These are phyloP conservation scores for Flaveria robusta DNA, from an alignment of 129 eudicot species.

Conservation along the genomic window DNA sequence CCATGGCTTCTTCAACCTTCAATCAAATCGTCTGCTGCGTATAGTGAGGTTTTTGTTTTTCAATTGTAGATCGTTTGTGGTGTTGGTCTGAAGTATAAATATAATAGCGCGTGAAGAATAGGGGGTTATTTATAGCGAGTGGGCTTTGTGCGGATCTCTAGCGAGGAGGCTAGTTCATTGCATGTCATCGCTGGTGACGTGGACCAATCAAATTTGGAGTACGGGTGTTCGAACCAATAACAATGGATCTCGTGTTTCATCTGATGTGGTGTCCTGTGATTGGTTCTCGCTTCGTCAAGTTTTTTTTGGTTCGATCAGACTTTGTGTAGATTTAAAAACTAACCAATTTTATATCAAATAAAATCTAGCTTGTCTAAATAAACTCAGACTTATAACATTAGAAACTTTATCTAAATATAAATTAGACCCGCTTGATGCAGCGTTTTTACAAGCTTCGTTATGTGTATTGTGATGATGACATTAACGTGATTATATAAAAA, in stretches of 20 bases:
- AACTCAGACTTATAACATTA: too few species aligned
- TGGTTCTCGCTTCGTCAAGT: conserved; percentile 13
- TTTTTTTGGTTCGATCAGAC: neutral
- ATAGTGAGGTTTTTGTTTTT: neutral
- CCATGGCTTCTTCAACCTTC: conserved; percentile 46
- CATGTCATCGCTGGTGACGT: conserved; percentile 59
- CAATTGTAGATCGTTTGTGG: neutral
- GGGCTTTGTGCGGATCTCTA: conserved; percentile 16
- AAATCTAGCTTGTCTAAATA: too few species aligned
- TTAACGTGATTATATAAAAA: too few species aligned
- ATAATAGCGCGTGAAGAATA: conserved; percentile 9
- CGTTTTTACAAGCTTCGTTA: too few species aligned
- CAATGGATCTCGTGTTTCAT: conserved; percentile 39
- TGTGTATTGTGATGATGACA: too few species aligned
- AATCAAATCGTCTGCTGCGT: conserved; percentile 8
- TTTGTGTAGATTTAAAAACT: neutral
- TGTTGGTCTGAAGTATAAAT: conserved; percentile 3
- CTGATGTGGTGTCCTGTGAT: conserved; percentile 29
- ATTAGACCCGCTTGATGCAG: too few species aligned
- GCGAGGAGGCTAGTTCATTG: conserved; percentile 9
- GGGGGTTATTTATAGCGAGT: neutral
- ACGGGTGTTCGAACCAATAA: conserved; percentile 39
- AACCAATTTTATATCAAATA: too few species aligned
- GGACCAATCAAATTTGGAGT: conserved; percentile 48
- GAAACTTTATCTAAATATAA: too few species aligned